Base-by-base conservation (phyloP, 2,329 filamentous ascomycete genomes). In the Pseudogymnoascus sp. region DNA sequence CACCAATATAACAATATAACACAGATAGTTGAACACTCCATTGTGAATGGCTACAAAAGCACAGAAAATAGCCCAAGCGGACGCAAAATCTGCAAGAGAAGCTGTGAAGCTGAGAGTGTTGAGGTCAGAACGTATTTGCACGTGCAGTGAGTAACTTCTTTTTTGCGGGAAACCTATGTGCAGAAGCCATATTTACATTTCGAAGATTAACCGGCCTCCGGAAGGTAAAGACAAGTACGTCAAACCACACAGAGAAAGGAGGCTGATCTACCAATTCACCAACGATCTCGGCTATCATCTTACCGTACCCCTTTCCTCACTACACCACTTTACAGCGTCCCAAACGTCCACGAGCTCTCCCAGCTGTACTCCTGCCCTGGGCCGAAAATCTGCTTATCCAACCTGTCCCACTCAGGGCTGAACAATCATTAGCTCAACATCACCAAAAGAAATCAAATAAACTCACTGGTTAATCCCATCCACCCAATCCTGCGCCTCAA, bases 401-500 rank as follows among this genome's bases (percentile, higher is more conserved):
- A 65, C n/a, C 75, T 74, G 52, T 72, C 72, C 78, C 78, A 80
- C 69, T 79, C 76, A 14, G 78, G 78, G 60, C 45, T 52, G 19
- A 8, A 16, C 77, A 79, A 60, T 60, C 41, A 16, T 42, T 33
- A 52, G 19, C 22, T 39, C 11, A 49, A 28, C 61, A 42, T 36
- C 42, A 60, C 45, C 14, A 52, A 52, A 30, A 11, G 1, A 52
- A 30, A 30, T 9, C 2, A 28, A 6, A 30, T 6, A 30, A 3
- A 52, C 45, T 52, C 45, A 33, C 45, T 89, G 82, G 72, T 91
- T 92, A 74, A 92, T 89, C 2, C 83, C 88, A 72, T 91, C 88
- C 64, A 90, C 89, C 79, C 85, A 92, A 71, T 89, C 88, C 72
- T 91, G 84, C 2, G 89, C 85, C 75, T 92, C 89, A 71, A 92